phyloP scores from a whole-genome alignment of 2,329 filamentous ascomycete genomes.

The Venturia carpophila region DNA sequence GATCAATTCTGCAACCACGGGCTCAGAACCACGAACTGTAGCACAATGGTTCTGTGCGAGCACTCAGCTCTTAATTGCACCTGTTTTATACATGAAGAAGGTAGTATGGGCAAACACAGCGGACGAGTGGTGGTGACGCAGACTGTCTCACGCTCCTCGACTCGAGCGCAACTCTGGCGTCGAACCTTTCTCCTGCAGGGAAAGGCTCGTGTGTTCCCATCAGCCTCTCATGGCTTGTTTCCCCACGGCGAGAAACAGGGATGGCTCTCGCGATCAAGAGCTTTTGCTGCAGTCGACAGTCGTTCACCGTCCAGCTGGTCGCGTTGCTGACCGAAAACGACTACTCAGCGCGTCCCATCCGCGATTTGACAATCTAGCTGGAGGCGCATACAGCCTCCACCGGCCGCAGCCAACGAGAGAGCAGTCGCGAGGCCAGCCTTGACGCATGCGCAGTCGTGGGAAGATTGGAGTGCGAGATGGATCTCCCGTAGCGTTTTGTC shows the following conservation, averaged over 20 bases:
- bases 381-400: not conserved
- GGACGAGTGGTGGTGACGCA: conserved; percentile 17
- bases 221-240: conserved; percentile 11
- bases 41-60: conserved; percentile 5
- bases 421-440: not conserved
- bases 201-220: conserved; percentile 15
- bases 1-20: conserved; percentile 6
- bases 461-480: not conserved
- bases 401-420: not conserved
- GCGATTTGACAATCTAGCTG: not conserved
- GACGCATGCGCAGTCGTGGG: not conserved
- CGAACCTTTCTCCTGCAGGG: conserved; percentile 17
- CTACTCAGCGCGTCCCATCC: not conserved
- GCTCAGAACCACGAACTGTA: not conserved
- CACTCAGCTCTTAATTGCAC: not conserved
- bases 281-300: conserved; percentile 14
- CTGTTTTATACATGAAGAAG: conserved; percentile 9
- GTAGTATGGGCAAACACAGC: conserved; percentile 4
- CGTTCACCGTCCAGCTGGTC: conserved; percentile 17
- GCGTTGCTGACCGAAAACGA: not conserved
- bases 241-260: conserved; percentile 13
- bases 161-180: conserved; percentile 12
- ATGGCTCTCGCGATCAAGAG: conserved; percentile 1
- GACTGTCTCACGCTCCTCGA: conserved; percentile 15
- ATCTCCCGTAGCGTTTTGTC: not conserved